Base-by-base conservation (phyloP, 2,329 filamentous ascomycete genomes). In the Thielaviopsis musarum region DNA sequence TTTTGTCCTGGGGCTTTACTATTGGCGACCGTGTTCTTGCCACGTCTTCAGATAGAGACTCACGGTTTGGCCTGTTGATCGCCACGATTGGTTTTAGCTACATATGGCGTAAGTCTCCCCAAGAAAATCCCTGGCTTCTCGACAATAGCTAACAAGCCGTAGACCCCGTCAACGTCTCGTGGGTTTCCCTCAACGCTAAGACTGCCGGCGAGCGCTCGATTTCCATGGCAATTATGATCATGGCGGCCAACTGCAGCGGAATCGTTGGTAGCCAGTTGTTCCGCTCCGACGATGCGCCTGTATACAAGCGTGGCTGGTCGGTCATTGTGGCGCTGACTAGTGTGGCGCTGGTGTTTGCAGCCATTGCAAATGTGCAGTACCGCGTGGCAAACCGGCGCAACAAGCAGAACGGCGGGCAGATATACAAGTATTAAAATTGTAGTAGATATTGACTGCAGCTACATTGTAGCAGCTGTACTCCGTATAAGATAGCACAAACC, bases 171-270 rank as follows among this genome's bases (percentile, higher is more conserved):
- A 68, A 70, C 17, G 65, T 67, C 38, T 67, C 67, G 1, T 69
- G 67, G 68, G 62, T 69, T 52, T 63, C 68, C 1, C 63, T 69
- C 7, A 69, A 69, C 45, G 61, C 65, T 24, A 64, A 64, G 12
- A 65, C 63, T 3, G 65, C 67, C 2, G 67, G 66, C 17, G 68
- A 69, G 21, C 62, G 68, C 4, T 69, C 66, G 2, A 65, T 69
- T 45, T 69, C 66, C 10, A 68, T 70, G 66, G 67, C 68, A 45
- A 65, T 69, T 17, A 63, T 69, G 30, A 68, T 70, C 58, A 69
- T 70, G 68, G 65, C 67, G 1, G 67, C 66, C 28, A 70, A 70
- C 55, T 65, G 65, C 19, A 65, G 67, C 6, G 67, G 66, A 2
- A 66, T 69, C 15, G 64, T 68, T 17, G 68, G 67, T 17, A 66